These are phyloP conservation scores for Vaccinium macrocarpon DNA, from an alignment of 148 eudicot species.

Conservation along the genomic window DNA sequence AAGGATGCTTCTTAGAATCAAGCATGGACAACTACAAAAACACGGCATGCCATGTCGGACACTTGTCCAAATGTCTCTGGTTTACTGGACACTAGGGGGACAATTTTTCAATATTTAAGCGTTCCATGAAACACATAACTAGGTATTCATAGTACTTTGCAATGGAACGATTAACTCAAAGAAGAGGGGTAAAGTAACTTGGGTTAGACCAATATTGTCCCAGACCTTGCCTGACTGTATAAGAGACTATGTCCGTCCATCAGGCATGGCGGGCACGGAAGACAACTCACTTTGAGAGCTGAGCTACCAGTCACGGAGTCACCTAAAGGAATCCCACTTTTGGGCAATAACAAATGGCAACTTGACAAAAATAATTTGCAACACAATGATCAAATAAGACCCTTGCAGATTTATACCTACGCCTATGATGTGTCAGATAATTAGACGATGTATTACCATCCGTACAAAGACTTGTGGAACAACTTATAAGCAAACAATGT, in stretches of 20 bases:
- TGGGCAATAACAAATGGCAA: neutral
- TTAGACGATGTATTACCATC: neutral
- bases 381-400: neutral
- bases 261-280: neutral
- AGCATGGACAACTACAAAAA: neutral
- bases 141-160: neutral
- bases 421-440: neutral
- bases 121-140: neutral
- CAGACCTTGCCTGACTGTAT: neutral
- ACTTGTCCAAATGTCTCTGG: neutral
- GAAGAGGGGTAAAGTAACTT: neutral
- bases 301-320: neutral
- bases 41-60: neutral
- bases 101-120: neutral
- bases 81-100: neutral
- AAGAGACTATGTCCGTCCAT: neutral
- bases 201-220: neutral
- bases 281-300: neutral
- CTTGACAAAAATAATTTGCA: neutral
- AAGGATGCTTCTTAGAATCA: neutral
- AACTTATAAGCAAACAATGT: neutral
- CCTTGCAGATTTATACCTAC: neutral
- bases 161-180: neutral
- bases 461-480: neutral
- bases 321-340: neutral